Evolutionary conservation across 139 green algal genomes (phyloP).

Genomic region (Chlamydomonas sp.): DNA sequence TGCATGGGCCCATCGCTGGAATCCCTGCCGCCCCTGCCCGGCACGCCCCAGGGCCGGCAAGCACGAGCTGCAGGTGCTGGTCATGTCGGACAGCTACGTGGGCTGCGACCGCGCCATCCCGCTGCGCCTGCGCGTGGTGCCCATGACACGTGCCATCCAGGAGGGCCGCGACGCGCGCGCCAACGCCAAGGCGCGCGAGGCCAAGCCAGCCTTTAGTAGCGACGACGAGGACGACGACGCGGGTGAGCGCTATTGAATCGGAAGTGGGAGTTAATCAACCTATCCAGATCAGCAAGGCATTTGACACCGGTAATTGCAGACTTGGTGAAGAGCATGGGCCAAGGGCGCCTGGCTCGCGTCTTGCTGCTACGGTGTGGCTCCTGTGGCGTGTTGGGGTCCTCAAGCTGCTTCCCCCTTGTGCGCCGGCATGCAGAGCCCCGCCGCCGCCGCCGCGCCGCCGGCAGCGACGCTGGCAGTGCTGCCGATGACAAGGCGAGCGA

Average conservation of each 20-base stretch:
- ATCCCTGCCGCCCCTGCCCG: background rate
- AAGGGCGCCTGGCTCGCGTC: background rate
- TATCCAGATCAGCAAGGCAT: background rate
- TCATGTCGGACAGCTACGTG: conserved; percentile 88
- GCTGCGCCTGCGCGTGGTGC: conserved; percentile 47
- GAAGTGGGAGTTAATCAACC: background rate
- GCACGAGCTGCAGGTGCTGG: conserved; percentile 74
- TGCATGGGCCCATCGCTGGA: too few species aligned
- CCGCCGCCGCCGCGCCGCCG: too few species aligned
- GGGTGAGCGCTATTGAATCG: background rate
- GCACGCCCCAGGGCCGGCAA: conserved; percentile 60
- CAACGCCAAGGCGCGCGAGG: conserved; percentile 34
- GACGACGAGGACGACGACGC: conserved; percentile 29
- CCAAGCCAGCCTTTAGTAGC: background rate
- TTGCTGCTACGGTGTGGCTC: background rate
- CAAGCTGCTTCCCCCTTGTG: background rate
- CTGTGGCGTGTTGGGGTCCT: background rate
- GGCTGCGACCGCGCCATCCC: conserved; percentile 76
- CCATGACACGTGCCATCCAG: conserved; percentile 35
- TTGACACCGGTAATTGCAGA: background rate
- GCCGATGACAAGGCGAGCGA: conserved; percentile 8
- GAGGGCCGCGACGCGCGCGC: conserved; percentile 46
- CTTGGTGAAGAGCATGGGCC: background rate
- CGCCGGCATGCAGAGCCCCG: background rate
- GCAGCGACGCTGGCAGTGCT: conserved; percentile 26